A percentile compares a stretch with the other conserved stretches of the same genome.
Evolutionary conservation across 257 asterid genomes (phyloP).

Genomic region (Nicotiana tabacum): DNA sequence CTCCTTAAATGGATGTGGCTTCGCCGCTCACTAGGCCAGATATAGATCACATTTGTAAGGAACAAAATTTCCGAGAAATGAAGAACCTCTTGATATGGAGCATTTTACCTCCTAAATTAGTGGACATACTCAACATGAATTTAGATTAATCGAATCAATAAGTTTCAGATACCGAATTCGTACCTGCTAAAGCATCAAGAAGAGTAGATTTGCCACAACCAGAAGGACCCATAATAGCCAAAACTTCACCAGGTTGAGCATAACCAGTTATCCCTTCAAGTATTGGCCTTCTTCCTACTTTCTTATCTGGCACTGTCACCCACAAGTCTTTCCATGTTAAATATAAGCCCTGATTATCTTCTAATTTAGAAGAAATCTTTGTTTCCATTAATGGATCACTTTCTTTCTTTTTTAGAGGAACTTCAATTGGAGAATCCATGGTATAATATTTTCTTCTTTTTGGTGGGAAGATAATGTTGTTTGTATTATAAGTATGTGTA

Average conservation of each 20-base stretch:
- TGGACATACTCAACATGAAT: no score
- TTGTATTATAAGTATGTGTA: neutral
- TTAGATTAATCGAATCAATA: no score
- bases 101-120: no score
- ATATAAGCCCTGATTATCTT: conserved; percentile 22
- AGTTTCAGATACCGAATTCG: no score
- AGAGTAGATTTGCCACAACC: conserved; percentile 69
- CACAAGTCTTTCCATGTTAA: conserved; percentile 52
- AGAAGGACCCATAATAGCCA: conserved; percentile 69
- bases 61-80: no score
- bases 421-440: neutral
- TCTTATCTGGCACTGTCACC: conserved; percentile 43
- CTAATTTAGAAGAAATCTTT: neutral
- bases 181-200: conserved; percentile 61
- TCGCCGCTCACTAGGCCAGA: no score
- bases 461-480: neutral
- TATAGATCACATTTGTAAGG: no score
- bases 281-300: conserved; percentile 34
- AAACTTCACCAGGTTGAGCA: conserved; percentile 42
- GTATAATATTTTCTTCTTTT: neutral
- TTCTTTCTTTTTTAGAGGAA: conserved; percentile 5
- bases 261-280: conserved; percentile 48
- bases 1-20: no score
- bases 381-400: neutral
- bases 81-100: no score